phyloP scores from a whole-genome alignment of 805 yeast species.

The Lipomyces starkeyi region DNA sequence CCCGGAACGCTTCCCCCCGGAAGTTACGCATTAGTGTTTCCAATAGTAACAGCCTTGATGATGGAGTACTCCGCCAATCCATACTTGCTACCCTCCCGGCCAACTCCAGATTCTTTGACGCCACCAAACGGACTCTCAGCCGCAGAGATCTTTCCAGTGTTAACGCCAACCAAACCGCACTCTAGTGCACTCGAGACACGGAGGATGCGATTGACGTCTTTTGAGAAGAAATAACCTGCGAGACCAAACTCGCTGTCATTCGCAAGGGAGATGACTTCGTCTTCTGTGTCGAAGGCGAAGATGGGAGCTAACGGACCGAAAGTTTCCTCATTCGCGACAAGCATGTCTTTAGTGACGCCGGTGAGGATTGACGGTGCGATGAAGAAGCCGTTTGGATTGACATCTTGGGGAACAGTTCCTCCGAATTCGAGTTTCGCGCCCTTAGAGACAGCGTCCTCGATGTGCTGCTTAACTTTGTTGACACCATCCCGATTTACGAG shows the following conservation, averaged over 20 bases:
- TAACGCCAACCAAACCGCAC: slow-evolving; percentile 82
- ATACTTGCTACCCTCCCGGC: slow-evolving; percentile 69
- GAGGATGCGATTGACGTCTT: slow-evolving; percentile 59
- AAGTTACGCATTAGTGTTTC: slow-evolving; percentile 15
- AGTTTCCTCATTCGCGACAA: slow-evolving; percentile 70
- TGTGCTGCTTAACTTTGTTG: slow-evolving; percentile 64
- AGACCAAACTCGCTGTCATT: slow-evolving; percentile 71
- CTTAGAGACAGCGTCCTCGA: slow-evolving; percentile 67
- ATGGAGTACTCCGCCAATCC: slow-evolving; percentile 55
- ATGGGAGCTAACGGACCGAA: slow-evolving; percentile 83
- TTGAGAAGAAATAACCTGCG: slow-evolving; percentile 76
- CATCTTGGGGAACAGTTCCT: slow-evolving; percentile 59
- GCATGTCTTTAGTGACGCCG: slow-evolving; percentile 64
- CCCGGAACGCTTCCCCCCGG: too few relatives aligned
- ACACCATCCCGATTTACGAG: slow-evolving; percentile 68
- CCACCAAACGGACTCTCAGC: slow-evolving; percentile 61
- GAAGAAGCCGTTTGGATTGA: slow-evolving; percentile 58
- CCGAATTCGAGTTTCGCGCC: slow-evolving; percentile 71
- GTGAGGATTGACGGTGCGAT: slow-evolving; percentile 71
- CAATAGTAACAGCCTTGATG: slow-evolving; percentile 35
- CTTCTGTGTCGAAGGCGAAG: slow-evolving; percentile 64
- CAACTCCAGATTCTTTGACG: slow-evolving; percentile 69
- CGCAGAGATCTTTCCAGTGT: slow-evolving; percentile 73
- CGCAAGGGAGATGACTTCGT: slow-evolving; percentile 66
- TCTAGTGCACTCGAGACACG: slow-evolving; percentile 72